These are phyloP conservation scores for Neophaeococcomyces mojaviensis DNA, from an alignment of 2,329 filamentous ascomycete species.

Conservation along the genomic window DNA sequence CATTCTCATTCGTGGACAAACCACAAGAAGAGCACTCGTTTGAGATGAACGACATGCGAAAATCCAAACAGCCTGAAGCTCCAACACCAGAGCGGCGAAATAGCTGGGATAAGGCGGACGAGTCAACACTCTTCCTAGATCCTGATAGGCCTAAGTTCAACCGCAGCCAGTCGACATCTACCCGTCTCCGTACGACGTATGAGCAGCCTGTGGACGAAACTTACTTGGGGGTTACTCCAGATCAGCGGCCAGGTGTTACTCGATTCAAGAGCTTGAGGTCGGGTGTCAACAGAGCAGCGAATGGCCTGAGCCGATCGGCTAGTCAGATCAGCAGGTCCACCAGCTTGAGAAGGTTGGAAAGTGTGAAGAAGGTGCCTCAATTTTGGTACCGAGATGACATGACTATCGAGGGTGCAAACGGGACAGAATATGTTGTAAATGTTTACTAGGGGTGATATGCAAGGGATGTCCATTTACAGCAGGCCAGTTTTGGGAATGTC, in stretches of 20 bases:
- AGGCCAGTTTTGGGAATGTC: not conserved
- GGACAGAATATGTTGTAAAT: constrained; percentile 17
- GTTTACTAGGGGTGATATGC: constrained; percentile 10
- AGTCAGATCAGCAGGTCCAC: constrained; percentile 71
- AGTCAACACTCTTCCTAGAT: constrained; percentile 9
- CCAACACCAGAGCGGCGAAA: constrained; percentile 8
- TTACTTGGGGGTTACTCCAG: constrained; percentile 7
- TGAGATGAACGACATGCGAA: constrained; percentile 19
- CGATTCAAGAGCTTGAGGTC: constrained; percentile 22
- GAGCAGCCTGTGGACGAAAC: constrained; percentile 2
- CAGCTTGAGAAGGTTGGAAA: constrained; percentile 84
- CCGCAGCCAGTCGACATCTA: constrained; percentile 12
- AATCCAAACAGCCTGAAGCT: constrained; percentile 6
- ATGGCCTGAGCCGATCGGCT: constrained; percentile 64
- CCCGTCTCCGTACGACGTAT: not conserved
- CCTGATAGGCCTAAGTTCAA: constrained; percentile 8
- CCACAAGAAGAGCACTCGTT: constrained; percentile 19
- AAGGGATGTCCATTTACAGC: not conserved
- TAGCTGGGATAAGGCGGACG: constrained; percentile 11
- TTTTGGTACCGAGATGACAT: constrained; percentile 21
- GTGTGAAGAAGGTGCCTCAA: constrained; percentile 21
- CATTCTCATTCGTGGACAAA: constrained; percentile 64
- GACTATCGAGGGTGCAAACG: constrained; percentile 16
- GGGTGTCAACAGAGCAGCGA: constrained; percentile 17
- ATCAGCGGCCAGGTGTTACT: constrained; percentile 18